Conservation (phyloP, 441 rosid genomes). For the Corymbia citriodora region DNA sequence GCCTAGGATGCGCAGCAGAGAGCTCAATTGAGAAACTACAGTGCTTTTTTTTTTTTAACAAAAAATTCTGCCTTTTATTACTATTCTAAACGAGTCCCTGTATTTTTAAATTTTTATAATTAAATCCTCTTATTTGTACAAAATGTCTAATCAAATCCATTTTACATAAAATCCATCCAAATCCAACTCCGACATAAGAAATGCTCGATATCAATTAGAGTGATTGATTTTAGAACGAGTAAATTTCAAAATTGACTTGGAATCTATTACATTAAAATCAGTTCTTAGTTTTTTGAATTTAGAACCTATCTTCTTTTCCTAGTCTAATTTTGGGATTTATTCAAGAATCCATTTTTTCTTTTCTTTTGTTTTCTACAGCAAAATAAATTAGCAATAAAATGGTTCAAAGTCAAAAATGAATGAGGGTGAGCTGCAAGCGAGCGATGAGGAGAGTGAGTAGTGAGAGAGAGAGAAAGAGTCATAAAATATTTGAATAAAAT, state of each 20-base stretch:
- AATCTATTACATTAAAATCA: no score
- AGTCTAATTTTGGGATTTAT: no score
- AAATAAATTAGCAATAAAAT: no score
- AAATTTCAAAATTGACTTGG: accelerated
- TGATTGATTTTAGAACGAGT: accelerated
- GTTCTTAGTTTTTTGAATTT: accelerated
- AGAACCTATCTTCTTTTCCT: no score
- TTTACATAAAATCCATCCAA: not conserved
- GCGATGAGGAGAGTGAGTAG: no score
- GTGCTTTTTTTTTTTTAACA: not conserved
- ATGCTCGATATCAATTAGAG: no score
- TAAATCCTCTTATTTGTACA: not conserved
- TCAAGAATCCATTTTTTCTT: no score
- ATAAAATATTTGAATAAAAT: accelerated
- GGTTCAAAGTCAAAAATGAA: no score
- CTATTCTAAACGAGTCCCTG: not conserved
- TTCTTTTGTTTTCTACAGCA: no score
- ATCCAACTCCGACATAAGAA: no score
- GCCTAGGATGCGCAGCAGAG: not conserved
- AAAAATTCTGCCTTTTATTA: not conserved
- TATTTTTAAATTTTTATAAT: not conserved
- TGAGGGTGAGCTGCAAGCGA: no score
- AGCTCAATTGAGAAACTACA: not conserved
- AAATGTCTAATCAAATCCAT: not conserved
- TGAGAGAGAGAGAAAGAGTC: no score